Conservation (phyloP, 2,329 filamentous ascomycete species). For the Metarhizium sp. region DNA sequence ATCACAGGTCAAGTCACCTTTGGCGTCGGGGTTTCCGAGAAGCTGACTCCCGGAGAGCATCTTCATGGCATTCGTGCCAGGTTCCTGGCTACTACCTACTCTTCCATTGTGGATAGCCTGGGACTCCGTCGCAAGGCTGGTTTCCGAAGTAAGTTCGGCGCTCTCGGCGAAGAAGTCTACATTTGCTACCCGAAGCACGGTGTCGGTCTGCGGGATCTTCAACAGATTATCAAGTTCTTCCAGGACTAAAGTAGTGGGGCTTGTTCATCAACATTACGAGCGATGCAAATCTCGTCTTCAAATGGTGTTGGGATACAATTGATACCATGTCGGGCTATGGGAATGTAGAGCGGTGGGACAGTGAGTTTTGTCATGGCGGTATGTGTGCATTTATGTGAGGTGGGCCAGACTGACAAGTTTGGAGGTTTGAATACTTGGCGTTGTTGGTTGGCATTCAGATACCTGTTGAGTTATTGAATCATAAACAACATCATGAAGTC, state of each 20-base stretch:
- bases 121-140: conserved; percentile 76
- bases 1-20: conserved; percentile 63
- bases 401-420: neutral
- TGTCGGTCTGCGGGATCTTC: conserved; percentile 69
- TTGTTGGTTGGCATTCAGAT: neutral
- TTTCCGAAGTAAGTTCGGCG: conserved; percentile 86
- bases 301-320: neutral
- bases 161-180: conserved; percentile 73
- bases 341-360: neutral
- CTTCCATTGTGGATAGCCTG: conserved; percentile 71
- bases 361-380: neutral
- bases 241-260: conserved; percentile 47
- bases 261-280: neutral
- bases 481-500: neutral
- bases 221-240: conserved; percentile 86
- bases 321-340: neutral
- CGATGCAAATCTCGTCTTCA: neutral
- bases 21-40: conserved; percentile 68
- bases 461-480: neutral
- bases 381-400: neutral
- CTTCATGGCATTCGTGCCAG: conserved; percentile 71
- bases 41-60: conserved; percentile 71
- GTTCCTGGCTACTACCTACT: conserved; percentile 75
- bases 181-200: conserved; percentile 86
- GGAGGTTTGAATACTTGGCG: neutral